Evolutionary conservation across 805 yeast genomes (phyloP), one percentile per base, ranked within the genome.

Genomic region (Soucietia sequanensis): DNA sequence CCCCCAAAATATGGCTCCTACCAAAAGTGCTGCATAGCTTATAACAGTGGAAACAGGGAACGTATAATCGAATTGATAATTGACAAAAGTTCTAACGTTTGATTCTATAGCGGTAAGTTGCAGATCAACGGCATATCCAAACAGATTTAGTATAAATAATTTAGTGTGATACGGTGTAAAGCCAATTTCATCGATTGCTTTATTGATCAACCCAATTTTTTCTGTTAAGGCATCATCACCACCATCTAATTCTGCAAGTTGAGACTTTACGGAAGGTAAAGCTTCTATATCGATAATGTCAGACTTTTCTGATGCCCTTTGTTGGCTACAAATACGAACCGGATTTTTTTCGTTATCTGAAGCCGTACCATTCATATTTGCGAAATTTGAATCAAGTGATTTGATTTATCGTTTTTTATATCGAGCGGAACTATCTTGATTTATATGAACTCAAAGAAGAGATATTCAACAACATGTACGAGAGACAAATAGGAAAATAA

Each of bases 121-220:
- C 16, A 62, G 53, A 33, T 60, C 68, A 7, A 62, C 57, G 5
- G 63, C 58, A 39, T 61, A 62, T 4, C 69, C 68, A 58, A 62
- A 54, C 5, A 68, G 68, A 35, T 58, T 60, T 10, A 63, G 38
- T 35, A 60, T 47, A 34, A 63, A 61, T 17, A 61, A 41, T 42
- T 60, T 60, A 37, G 58, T 46, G 37, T 61, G 68, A 41, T 58
- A 62, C 13, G 52, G 50, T 10, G 61, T 56, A 41, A 57, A 56
- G 0, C 83, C 83, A 35, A 78, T 75, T 45, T 78, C 79, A 47
- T 78, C 81, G 37, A 78, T 62, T 12, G 83, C 80, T 38, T 73
- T 54, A 50, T 76, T 75, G 32, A 76, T 57, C 7, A 76, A 50
- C 28, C 53, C 56, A 48, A 75, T 70, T 39, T 74, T 75, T 28